Percentiles rank a stretch among this genome's conserved stretches.
These are phyloP conservation scores for Sporothrix pseudoabietina DNA, from an alignment of 2,329 filamentous ascomycete species.

Conservation along the genomic window DNA sequence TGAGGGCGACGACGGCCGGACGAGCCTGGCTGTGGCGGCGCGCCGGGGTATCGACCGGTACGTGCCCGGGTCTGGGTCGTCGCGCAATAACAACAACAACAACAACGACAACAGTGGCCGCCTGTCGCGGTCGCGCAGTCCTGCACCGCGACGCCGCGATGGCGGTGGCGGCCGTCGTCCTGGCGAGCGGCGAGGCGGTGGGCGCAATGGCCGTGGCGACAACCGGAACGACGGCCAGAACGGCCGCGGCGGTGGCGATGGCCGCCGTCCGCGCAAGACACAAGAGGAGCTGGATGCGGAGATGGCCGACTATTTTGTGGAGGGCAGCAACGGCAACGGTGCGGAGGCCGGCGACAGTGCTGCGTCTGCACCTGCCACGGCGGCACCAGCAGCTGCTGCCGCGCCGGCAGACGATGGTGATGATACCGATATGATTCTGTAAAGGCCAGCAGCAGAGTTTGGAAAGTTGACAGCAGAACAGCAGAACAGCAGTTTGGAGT, in stretches of 20 bases:
- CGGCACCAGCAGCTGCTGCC: slow-evolving; percentile 38
- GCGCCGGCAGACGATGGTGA: slow-evolving; percentile 39
- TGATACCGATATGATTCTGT: slow-evolving; percentile 40
- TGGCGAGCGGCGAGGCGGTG: slow-evolving; percentile 47
- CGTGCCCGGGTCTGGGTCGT: slow-evolving; percentile 54
- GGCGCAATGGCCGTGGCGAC: slow-evolving; percentile 45
- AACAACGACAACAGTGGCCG: slow-evolving; percentile 41
- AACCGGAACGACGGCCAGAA: slow-evolving; percentile 40
- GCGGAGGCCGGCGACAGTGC: background rate
- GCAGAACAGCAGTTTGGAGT: background rate
- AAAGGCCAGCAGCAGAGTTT: background rate
- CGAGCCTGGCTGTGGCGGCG: slow-evolving; percentile 45
- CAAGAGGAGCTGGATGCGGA: slow-evolving; percentile 93
- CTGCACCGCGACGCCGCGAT: slow-evolving; percentile 47
- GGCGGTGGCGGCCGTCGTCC: slow-evolving; percentile 50
- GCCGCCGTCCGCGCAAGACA: slow-evolving; percentile 75
- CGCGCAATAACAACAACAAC: slow-evolving; percentile 47
- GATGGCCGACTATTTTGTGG: slow-evolving; percentile 90
- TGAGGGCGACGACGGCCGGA: slow-evolving; percentile 36
- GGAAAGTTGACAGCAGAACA: background rate
- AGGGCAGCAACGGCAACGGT: slow-evolving; percentile 41
- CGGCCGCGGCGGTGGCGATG: slow-evolving; percentile 39
- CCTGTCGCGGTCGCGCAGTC: slow-evolving; percentile 59
- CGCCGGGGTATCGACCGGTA: slow-evolving; percentile 78
- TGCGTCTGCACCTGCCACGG: slow-evolving; percentile 41